Evolutionary conservation across 192 early-diverging fungal species (phyloP).

Genomic region (Chytriomyces hyalinus): DNA sequence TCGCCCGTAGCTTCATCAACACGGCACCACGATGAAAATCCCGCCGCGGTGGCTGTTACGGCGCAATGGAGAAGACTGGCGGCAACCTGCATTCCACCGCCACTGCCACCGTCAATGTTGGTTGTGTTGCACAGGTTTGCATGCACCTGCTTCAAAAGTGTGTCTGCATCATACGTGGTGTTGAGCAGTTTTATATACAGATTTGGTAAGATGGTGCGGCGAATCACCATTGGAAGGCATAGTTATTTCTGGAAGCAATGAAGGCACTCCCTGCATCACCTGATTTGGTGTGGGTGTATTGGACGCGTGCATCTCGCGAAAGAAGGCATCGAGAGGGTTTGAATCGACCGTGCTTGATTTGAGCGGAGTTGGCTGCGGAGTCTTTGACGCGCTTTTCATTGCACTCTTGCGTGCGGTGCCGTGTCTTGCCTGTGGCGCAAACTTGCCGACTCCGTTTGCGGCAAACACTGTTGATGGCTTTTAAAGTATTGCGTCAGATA

Average conservation of each 20-base stretch:
- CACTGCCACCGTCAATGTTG: constrained; percentile 33
- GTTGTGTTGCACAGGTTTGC: constrained; percentile 27
- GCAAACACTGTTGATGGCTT: constrained; percentile 30
- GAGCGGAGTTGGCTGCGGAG: neutral
- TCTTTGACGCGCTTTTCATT: neutral
- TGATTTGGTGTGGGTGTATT: constrained; percentile 12
- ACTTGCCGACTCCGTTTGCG: constrained; percentile 33
- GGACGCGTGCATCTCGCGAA: constrained; percentile 10
- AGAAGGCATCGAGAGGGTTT: neutral
- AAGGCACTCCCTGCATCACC: neutral
- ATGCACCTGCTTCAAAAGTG: constrained; percentile 47
- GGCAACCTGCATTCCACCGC: neutral
- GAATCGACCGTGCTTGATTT: neutral
- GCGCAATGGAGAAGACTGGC: constrained; percentile 36
- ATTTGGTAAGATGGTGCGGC: constrained; percentile 35
- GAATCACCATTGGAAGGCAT: too few species aligned
- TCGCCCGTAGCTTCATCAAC: constrained; percentile 38
- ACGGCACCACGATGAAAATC: constrained; percentile 40
- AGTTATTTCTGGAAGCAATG: neutral
- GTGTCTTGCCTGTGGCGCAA: constrained; percentile 12
- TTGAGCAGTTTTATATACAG: constrained; percentile 57
- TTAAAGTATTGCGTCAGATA: neutral
- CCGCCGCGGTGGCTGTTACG: constrained; percentile 33
- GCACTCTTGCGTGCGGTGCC: neutral
- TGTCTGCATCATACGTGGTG: constrained; percentile 28